phyloP scores from a whole-genome alignment of 2,329 filamentous ascomycete species.

The Fusarium xyrophilum region DNA sequence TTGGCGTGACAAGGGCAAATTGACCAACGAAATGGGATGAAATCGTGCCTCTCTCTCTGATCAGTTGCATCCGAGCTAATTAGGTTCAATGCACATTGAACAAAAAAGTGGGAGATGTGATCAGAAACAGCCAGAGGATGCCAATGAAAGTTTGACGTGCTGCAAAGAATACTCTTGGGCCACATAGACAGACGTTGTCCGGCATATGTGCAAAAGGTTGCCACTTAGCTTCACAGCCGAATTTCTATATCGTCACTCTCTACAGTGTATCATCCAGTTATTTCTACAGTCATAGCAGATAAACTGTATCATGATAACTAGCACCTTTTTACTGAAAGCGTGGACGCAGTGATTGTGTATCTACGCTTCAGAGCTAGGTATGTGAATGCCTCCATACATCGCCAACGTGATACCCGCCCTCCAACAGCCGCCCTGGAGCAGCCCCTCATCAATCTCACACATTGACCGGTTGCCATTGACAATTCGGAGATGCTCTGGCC shows the following conservation, averaged over 20 bases:
- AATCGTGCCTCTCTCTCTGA: slow-evolving; percentile 33
- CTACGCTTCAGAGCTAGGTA: not conserved
- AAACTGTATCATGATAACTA: not conserved
- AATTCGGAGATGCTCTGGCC: slow-evolving; percentile 1
- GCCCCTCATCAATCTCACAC: not conserved
- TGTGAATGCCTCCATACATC: not conserved
- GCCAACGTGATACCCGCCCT: not conserved
- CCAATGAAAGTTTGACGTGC: not conserved
- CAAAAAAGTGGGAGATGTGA: slow-evolving; percentile 24
- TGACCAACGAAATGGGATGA: not conserved
- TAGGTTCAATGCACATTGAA: slow-evolving; percentile 7
- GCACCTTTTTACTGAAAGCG: not conserved
- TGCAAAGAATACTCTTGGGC: slow-evolving; percentile 17
- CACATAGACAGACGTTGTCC: not conserved
- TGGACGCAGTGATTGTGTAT: not conserved
- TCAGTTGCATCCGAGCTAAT: slow-evolving; percentile 37
- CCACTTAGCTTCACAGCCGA: not conserved
- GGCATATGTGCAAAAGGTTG: not conserved
- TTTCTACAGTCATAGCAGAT: not conserved
- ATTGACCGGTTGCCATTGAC: not conserved
- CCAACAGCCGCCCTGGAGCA: slow-evolving; percentile 16
- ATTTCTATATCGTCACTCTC: not conserved
- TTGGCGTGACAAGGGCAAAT: slow-evolving; percentile 16
- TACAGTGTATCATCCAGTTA: not conserved
- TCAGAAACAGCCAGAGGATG: not conserved